Evolutionary conservation across 164 flowering plant genomes (phyloP).

Genomic region (Nymphaea colorata): DNA sequence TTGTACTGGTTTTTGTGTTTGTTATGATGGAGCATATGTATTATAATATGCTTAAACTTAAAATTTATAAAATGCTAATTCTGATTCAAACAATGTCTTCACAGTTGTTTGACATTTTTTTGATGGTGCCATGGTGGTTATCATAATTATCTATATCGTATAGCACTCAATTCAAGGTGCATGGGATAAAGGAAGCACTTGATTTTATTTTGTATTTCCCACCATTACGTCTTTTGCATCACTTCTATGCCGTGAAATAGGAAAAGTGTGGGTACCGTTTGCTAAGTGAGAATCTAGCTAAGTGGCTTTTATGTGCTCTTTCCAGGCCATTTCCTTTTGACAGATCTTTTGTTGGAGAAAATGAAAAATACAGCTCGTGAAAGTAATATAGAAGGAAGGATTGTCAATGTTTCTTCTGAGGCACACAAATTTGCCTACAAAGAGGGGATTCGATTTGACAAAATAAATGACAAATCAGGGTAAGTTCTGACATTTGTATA

Average conservation of each 20-base stretch:
- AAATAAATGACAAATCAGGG: conserved; percentile 55
- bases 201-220: too few relatives aligned
- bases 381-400: conserved; percentile 57
- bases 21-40: too few relatives aligned
- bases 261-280: background rate
- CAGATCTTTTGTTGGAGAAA: conserved; percentile 57
- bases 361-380: conserved; percentile 52
- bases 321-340: conserved; percentile 80
- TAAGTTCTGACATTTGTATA: conserved; percentile 4
- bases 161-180: too few relatives aligned
- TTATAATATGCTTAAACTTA: too few relatives aligned
- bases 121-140: too few relatives aligned
- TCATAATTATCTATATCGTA: too few relatives aligned
- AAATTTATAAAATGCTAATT: too few relatives aligned
- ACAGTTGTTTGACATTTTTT: too few relatives aligned
- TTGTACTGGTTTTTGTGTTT: too few relatives aligned
- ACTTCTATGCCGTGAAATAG: too few relatives aligned
- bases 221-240: too few relatives aligned
- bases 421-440: conserved; percentile 32
- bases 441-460: conserved; percentile 64
- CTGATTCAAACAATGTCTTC: background rate
- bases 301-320: background rate
- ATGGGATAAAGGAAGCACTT: too few relatives aligned
- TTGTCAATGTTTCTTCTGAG: conserved; percentile 64
- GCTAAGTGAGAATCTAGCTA: background rate